Percentiles rank a stretch among this genome's conserved stretches.
phyloP scores from a whole-genome alignment of 2,329 filamentous ascomycete genomes.

The Stemphylium beticola region DNA sequence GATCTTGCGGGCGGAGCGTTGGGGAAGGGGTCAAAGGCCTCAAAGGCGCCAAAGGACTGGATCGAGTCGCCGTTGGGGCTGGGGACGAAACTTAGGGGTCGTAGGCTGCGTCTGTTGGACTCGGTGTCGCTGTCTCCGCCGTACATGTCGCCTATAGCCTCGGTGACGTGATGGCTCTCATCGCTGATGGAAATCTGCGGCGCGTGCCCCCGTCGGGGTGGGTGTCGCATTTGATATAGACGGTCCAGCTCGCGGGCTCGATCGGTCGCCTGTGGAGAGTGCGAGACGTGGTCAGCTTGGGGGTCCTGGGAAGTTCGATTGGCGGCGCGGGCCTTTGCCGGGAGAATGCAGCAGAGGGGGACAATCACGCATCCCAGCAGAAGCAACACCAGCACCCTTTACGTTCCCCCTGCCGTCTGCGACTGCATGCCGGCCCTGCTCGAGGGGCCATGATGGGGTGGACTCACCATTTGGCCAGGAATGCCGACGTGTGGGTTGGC shows the following conservation, averaged over 20 bases:
- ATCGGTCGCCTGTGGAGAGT: conserved; percentile 43
- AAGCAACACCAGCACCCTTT: not conserved
- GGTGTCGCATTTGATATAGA: conserved; percentile 59
- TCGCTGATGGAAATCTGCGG: conserved; percentile 78
- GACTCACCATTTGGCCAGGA: conserved; percentile 35
- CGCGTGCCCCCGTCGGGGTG: conserved; percentile 63
- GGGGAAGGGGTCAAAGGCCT: conserved; percentile 43
- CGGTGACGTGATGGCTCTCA: conserved; percentile 91
- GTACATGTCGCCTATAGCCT: conserved; percentile 90
- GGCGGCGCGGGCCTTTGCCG: conserved; percentile 13
- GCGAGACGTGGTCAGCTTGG: conserved; percentile 36
- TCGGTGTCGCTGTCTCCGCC: conserved; percentile 74
- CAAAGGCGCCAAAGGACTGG: conserved; percentile 37
- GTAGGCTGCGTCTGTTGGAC: conserved; percentile 59
- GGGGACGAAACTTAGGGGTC: conserved; percentile 77
- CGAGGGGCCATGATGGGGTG: not conserved
- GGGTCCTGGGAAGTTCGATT: conserved; percentile 3
- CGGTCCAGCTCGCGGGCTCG: conserved; percentile 55
- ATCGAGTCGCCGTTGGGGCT: conserved; percentile 60
- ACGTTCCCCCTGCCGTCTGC: too few relatives aligned
- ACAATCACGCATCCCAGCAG: not conserved
- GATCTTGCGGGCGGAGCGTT: conserved; percentile 50
- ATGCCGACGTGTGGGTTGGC: conserved; percentile 22
- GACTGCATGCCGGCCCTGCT: too few relatives aligned
- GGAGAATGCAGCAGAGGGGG: conserved; percentile 6